Base-by-base conservation (phyloP, 148 eudicot genomes). In the Drosera capensis region DNA sequence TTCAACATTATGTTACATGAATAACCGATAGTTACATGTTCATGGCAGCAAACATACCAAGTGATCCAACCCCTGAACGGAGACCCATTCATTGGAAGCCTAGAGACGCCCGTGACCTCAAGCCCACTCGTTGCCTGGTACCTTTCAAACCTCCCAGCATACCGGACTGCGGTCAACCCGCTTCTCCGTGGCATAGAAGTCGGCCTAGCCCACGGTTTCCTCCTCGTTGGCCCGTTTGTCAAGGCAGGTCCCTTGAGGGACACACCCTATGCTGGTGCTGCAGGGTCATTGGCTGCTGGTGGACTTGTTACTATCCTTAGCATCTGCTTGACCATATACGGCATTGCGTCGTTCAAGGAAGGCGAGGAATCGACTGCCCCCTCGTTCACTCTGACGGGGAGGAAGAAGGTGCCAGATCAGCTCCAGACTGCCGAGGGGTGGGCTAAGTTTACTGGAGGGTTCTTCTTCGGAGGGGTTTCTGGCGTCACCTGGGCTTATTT, bases 101-200 rank as follows among this genome's bases (percentile, higher is more conserved):
- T 90, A 0, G 99, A 90, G 59, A 90, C 99, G 0, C 99, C 99
- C 23, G 88, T 90, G 9, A 90, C 99, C 40, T 90, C 97, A 12
- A 90, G 99, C 77, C 99, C 99, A n/a, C 34, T 90, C 37, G 60
- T 90, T 13, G 99, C 99, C 1, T 90, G 99, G 99, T 85, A 90
- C 78, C 70, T 85, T 15, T 90, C 99, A 55, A 90, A 90, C 74
- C 84, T 90, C 22, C 95, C 99, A 7, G 99, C 78, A 43, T 90
- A 90, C 73, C 59, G 97, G 50, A 90, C 97, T 0, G 99, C 99
- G 0, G 99, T 90, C 30, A 85, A 48, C 82, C 99, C 99, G 23
- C 87, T 90, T 45, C 82, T 90, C 29, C 61, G 99, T 6, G 99
- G 95, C 0, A 52, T 90, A 12, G 95, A 90, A 45, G 78, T 85